These are phyloP conservation scores for Sapria himalayana DNA, from an alignment of 345 rosid species.

Conservation along the genomic window DNA sequence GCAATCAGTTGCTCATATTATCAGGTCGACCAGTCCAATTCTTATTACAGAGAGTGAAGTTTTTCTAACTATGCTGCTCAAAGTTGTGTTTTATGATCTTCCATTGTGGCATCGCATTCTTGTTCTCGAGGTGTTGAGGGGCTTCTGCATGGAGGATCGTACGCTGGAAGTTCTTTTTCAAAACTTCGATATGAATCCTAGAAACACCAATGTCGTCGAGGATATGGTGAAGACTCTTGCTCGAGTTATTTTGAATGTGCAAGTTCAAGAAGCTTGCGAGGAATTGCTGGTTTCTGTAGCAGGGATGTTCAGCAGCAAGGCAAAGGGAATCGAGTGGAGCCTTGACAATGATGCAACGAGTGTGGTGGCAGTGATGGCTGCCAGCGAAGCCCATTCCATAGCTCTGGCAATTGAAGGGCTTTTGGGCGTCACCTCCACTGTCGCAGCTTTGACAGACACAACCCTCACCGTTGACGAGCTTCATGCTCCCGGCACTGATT, in stretches of 20 bases:
- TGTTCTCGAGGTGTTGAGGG: conserved; percentile 96
- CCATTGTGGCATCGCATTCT: conserved; percentile 99
- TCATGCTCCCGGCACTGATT: conserved; percentile 72
- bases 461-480: conserved; percentile 78
- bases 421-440: conserved; percentile 78
- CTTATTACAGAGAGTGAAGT: conserved; percentile 95
- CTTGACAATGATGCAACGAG: conserved; percentile 96
- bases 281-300: conserved; percentile 94
- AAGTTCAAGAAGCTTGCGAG: conserved; percentile 95
- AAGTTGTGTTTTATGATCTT: conserved; percentile 73
- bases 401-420: conserved; percentile 88
- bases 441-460: conserved; percentile 92
- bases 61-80: conserved; percentile 88
- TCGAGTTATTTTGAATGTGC: conserved; percentile 81
- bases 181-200: conserved; percentile 93
- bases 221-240: conserved; percentile 94
- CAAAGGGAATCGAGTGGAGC: conserved; percentile 98
- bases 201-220: conserved; percentile 93
- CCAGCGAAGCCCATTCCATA: conserved; percentile 98
- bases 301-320: conserved; percentile 99
- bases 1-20: conserved; percentile 90
- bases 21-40: conserved; percentile 74
- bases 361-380: conserved; percentile 85
- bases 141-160: conserved; percentile 91
- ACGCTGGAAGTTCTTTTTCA: conserved; percentile 66